Conservation (phyloP, 768 basidiomycete species). For the Termitomyces sp. region DNA sequence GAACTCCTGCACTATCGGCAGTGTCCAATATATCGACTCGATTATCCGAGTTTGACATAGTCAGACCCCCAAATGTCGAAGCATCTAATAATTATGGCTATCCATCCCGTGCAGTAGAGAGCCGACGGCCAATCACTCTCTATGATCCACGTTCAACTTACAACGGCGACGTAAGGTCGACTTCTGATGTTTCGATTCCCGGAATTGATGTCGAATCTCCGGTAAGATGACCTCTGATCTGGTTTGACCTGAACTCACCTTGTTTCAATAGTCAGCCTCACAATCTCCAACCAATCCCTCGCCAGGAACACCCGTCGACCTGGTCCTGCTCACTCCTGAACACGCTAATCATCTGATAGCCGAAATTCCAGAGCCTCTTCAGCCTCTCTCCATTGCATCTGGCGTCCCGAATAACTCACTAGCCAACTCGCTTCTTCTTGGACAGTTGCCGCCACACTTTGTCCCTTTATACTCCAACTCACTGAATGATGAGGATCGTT, state of each 20-base stretch:
- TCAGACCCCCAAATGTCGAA: conserved; percentile 25
- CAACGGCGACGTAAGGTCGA: conserved; percentile 14
- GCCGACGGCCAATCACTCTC: not conserved
- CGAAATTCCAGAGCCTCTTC: conserved; percentile 12
- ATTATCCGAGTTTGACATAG: conserved; percentile 34
- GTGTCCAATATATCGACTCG: conserved; percentile 30
- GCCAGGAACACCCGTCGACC: conserved; percentile 26
- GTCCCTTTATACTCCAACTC: conserved; percentile 35
- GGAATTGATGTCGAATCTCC: conserved; percentile 46
- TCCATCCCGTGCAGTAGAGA: no score
- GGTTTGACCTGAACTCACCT: not conserved
- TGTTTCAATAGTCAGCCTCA: conserved; percentile 33
- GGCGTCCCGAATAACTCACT: not conserved
- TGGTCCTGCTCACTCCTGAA: conserved; percentile 42
- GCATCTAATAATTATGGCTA: not conserved
- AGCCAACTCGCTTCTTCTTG: conserved; percentile 11
- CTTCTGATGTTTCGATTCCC: conserved; percentile 33
- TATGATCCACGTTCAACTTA: not conserved
- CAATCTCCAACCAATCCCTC: conserved; percentile 35
- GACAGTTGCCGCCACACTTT: conserved; percentile 34
- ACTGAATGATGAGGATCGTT: not conserved
- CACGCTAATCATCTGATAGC: conserved; percentile 23
- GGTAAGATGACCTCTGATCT: conserved; percentile 25
- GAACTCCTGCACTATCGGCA: conserved; percentile 19
- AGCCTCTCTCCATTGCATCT: not conserved